Conservation (phyloP, 345 rosid genomes). For the Trapa bicornis region DNA sequence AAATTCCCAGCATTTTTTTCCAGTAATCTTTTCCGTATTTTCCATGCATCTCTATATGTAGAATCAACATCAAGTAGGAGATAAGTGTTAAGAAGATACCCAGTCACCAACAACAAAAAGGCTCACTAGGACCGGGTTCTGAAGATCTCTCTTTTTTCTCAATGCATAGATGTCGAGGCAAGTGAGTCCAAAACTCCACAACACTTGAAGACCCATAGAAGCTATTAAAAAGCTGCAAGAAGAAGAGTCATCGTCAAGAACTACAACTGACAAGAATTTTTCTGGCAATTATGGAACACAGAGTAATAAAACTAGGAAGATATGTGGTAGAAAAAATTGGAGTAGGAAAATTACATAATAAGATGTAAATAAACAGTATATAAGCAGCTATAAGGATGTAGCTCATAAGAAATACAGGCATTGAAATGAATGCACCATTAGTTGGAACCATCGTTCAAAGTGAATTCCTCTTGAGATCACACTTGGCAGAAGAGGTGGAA, state of each 20-base stretch:
- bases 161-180: slow-evolving; percentile 78
- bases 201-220: slow-evolving; percentile 82
- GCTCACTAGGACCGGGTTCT: slow-evolving; percentile 72
- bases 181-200: slow-evolving; percentile 94
- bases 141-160: slow-evolving; percentile 65
- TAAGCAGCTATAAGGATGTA: neutral
- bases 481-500: no score
- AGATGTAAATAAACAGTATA: neutral
- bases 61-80: neutral
- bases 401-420: no score
- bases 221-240: slow-evolving; percentile 77
- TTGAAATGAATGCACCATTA: no score
- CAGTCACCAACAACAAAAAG: slow-evolving; percentile 84
- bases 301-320: neutral
- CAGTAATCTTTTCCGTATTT: neutral
- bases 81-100: slow-evolving; percentile 31
- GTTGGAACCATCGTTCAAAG: no score
- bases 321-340: neutral
- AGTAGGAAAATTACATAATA: no score
- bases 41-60: neutral
- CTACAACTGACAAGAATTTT: neutral
- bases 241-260: slow-evolving; percentile 7
- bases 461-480: no score
- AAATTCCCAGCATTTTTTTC: neutral
- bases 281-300: neutral